Evolutionary conservation across 768 basidiomycete genomes (phyloP).

Genomic region (Daedaleopsis nitida): DNA sequence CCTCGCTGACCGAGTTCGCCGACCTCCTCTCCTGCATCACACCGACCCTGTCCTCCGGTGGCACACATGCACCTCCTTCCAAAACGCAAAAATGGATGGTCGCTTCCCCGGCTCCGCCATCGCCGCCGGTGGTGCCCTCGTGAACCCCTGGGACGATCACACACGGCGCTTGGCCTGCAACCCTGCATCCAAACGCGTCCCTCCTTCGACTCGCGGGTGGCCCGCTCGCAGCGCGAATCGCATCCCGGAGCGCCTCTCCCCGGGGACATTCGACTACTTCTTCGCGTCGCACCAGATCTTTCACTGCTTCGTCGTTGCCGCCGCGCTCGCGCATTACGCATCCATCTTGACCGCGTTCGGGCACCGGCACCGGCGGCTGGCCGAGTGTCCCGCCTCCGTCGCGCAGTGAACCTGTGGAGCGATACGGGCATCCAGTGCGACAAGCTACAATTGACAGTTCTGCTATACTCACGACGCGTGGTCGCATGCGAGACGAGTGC

Average conservation of each 20-base stretch:
- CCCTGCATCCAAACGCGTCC: too few species aligned
- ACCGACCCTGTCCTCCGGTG: neutral
- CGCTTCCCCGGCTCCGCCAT: neutral
- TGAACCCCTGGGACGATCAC: too few species aligned
- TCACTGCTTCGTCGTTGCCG: slow-evolving; percentile 76
- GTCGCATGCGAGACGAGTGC: too few species aligned
- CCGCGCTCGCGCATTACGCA: slow-evolving; percentile 67
- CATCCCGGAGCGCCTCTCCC: slow-evolving; percentile 73
- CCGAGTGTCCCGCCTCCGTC: slow-evolving; percentile 11
- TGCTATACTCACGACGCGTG: too few species aligned
- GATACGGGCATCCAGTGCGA: too few species aligned
- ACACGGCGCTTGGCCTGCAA: too few species aligned
- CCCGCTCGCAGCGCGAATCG: slow-evolving; percentile 67
- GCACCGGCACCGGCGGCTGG: slow-evolving; percentile 50
- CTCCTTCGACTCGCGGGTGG: neutral
- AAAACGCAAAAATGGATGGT: neutral
- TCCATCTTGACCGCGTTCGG: slow-evolving; percentile 57
- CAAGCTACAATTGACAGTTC: too few species aligned
- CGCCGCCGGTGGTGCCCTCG: too few species aligned
- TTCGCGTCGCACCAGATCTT: slow-evolving; percentile 90
- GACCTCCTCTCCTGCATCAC: neutral
- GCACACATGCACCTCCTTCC: neutral
- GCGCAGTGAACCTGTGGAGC: too few species aligned
- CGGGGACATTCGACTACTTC: slow-evolving; percentile 80
- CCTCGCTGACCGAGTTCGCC: slow-evolving; percentile 3